Evolutionary conservation across 2,329 filamentous ascomycete species (phyloP).

Genomic region (Xylaria sp.): DNA sequence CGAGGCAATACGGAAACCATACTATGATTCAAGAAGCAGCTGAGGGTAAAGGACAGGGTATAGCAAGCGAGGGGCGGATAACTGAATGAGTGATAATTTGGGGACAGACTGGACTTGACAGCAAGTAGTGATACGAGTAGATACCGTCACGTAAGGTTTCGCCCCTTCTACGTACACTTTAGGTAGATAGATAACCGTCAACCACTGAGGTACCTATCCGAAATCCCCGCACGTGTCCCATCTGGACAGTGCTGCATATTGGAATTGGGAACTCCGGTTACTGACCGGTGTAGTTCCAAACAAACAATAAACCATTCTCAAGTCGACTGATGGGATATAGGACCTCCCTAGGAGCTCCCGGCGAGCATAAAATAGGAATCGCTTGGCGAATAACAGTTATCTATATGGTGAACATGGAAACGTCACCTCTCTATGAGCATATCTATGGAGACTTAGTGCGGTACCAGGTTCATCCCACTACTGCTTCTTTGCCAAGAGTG

Average conservation of each 20-base stretch:
- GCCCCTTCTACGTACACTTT: neutral
- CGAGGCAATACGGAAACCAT: neutral
- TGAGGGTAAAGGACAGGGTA: neutral
- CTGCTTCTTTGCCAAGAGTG: conserved; percentile 17
- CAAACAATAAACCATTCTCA: neutral
- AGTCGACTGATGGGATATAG: neutral
- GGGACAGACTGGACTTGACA: neutral
- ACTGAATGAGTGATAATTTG: neutral
- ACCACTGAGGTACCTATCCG: conserved; percentile 5
- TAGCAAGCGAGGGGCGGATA: neutral
- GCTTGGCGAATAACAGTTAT: neutral
- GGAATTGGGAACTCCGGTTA: neutral
- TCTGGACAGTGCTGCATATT: conserved; percentile 1
- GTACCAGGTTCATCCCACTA: conserved; percentile 4
- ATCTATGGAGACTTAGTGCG: neutral
- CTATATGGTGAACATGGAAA: neutral
- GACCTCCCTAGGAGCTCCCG: neutral
- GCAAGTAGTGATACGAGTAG: neutral
- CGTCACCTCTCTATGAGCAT: neutral
- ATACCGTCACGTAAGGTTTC: neutral
- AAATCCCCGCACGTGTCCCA: conserved; percentile 3
- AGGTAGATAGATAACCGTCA: neutral
- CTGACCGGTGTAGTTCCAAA: neutral
- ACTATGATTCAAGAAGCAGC: neutral
- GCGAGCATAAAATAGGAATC: neutral